phyloP scores from a whole-genome alignment of 2,329 filamentous ascomycete species.

The Hypoxylon sp. region DNA sequence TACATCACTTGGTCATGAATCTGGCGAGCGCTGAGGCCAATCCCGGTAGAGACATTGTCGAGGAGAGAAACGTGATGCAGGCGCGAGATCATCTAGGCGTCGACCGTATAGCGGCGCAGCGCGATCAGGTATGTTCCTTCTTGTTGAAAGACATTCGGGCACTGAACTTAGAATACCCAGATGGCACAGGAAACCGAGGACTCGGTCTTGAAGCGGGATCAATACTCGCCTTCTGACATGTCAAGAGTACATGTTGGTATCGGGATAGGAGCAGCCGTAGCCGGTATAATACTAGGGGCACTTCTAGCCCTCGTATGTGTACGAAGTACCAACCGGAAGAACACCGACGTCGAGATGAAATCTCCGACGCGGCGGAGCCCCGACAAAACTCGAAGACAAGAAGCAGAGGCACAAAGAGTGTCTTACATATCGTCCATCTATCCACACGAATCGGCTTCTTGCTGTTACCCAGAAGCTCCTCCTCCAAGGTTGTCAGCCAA shows the following conservation, averaged over 20 bases:
- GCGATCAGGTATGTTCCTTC: no score
- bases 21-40: no score
- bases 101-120: no score
- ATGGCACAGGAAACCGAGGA: neutral
- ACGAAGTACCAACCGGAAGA: neutral
- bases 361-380: neutral
- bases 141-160: no score
- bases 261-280: constrained; percentile 4
- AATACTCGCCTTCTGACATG: no score
- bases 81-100: no score
- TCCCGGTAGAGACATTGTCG: no score
- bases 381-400: no score
- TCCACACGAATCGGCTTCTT: constrained; percentile 9
- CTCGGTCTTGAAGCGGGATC: neutral
- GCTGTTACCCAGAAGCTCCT: neutral
- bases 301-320: neutral
- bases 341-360: neutral
- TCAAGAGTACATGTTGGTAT: constrained; percentile 1
- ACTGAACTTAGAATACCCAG: no score
- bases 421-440: neutral
- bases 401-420: no score
- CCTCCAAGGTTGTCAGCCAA: neutral
- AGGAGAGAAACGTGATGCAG: no score
- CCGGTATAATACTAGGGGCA: constrained; percentile 1
- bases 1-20: no score